Evolutionary conservation across 768 basidiomycete species (phyloP).

Genomic region (Grammothele lineata): DNA sequence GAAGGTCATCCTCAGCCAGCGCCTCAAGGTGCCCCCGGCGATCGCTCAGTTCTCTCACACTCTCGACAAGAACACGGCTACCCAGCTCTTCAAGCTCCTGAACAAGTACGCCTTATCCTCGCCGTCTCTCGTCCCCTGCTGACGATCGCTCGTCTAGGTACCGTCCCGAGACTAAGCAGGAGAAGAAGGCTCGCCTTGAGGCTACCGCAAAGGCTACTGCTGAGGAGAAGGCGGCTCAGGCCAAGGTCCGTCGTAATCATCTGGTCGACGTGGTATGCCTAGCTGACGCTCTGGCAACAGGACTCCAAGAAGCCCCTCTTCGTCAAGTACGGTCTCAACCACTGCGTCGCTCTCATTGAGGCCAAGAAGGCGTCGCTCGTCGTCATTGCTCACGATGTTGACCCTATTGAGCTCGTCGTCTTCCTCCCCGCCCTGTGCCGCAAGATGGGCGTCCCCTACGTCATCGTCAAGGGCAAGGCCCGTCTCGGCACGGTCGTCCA

Average conservation of each 20-base stretch:
- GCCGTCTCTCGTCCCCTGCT: neutral
- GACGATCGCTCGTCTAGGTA: slow-evolving; percentile 12
- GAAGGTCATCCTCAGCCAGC: slow-evolving; percentile 97
- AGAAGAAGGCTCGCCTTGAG: slow-evolving; percentile 93
- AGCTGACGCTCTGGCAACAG: slow-evolving; percentile 27
- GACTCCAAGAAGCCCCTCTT: slow-evolving; percentile 93
- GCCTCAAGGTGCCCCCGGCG: slow-evolving; percentile 96
- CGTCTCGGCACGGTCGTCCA: slow-evolving; percentile 97
- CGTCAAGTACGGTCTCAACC: slow-evolving; percentile 97
- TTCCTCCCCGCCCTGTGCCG: slow-evolving; percentile 97
- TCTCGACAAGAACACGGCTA: slow-evolving; percentile 98
- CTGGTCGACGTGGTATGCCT: too few species aligned
- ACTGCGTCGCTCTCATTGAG: slow-evolving; percentile 92
- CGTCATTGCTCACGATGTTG: slow-evolving; percentile 95
- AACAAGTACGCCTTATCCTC: too few species aligned
- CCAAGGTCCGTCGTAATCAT: slow-evolving; percentile 36
- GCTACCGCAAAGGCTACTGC: slow-evolving; percentile 73
- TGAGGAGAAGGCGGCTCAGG: slow-evolving; percentile 69
- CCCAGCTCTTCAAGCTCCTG: slow-evolving; percentile 94
- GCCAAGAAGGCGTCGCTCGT: slow-evolving; percentile 97
- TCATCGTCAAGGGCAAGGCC: slow-evolving; percentile 97
- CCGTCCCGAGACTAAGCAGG: slow-evolving; percentile 90
- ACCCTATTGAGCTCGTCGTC: slow-evolving; percentile 98
- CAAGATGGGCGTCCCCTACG: slow-evolving; percentile 99
- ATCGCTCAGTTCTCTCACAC: slow-evolving; percentile 98